Percentiles rank a stretch among this genome's conserved stretches.
Conservation (phyloP, 2,329 filamentous ascomycete genomes). For the Lachnellula suecica region DNA sequence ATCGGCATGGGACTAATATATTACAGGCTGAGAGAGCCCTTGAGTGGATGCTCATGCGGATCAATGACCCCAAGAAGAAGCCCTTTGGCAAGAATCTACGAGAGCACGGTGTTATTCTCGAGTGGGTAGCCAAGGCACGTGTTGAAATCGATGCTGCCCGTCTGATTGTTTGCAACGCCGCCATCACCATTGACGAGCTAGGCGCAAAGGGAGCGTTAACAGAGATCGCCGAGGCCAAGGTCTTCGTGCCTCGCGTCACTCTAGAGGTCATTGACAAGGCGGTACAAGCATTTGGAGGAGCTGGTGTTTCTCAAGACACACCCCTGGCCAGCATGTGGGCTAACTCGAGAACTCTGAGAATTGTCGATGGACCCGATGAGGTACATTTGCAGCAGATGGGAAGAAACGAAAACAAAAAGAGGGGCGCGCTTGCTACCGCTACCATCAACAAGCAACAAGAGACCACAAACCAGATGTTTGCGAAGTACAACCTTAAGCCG, state of each 20-base stretch:
- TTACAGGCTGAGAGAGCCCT: slow-evolving; percentile 79
- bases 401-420: slow-evolving; percentile 75
- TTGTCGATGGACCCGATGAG: slow-evolving; percentile 95
- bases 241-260: slow-evolving; percentile 79
- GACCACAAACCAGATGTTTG: slow-evolving; percentile 65
- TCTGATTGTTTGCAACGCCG: slow-evolving; percentile 88
- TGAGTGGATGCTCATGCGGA: slow-evolving; percentile 90
- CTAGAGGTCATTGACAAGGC: slow-evolving; percentile 91
- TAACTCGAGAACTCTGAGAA: slow-evolving; percentile 73
- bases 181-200: slow-evolving; percentile 87
- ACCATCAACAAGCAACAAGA: slow-evolving; percentile 64
- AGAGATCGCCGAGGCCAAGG: slow-evolving; percentile 95
- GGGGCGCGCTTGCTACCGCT: slow-evolving; percentile 58
- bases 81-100: slow-evolving; percentile 86
- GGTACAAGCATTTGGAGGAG: slow-evolving; percentile 87
- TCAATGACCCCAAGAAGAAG: slow-evolving; percentile 89
- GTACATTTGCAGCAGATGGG: slow-evolving; percentile 85
- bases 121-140: slow-evolving; percentile 89
- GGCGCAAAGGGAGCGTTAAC: slow-evolving; percentile 87
- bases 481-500: slow-evolving; percentile 50
- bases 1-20: slow-evolving; percentile 14
- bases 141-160: slow-evolving; percentile 93
- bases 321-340: slow-evolving; percentile 85
- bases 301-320: slow-evolving; percentile 91
- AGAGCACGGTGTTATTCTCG: slow-evolving; percentile 90